Evolutionary conservation across 2,329 filamentous ascomycete species (phyloP).

Genomic region (Beauveria brongniartii): DNA sequence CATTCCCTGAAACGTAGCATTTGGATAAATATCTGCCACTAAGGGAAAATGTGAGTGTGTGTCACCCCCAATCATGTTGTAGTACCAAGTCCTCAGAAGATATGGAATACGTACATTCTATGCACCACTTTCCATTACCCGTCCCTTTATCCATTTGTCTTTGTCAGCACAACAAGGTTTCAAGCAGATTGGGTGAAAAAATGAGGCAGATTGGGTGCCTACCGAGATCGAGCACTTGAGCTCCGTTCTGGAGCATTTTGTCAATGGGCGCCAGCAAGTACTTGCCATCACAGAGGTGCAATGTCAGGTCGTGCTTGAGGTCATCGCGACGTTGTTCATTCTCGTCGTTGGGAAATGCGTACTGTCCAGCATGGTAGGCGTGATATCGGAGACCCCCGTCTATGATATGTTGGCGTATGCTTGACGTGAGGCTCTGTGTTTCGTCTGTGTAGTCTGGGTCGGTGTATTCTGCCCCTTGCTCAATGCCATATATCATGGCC

Average conservation of each 20-base stretch:
- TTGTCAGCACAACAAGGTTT: slow-evolving; percentile 14
- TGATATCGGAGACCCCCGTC: slow-evolving; percentile 33
- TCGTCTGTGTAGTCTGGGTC: slow-evolving; percentile 22
- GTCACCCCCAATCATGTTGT: neutral
- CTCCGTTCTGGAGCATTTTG: slow-evolving; percentile 26
- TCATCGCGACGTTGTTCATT: slow-evolving; percentile 34
- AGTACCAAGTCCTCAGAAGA: neutral
- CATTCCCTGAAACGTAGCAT: slow-evolving; percentile 36
- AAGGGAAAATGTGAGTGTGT: neutral
- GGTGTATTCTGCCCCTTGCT: slow-evolving; percentile 22
- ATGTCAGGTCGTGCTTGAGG: slow-evolving; percentile 31
- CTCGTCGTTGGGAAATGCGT: slow-evolving; percentile 36
- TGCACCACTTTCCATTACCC: slow-evolving; percentile 44
- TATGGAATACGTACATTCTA: slow-evolving; percentile 34
- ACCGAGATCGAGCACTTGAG: slow-evolving; percentile 40
- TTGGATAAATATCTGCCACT: slow-evolving; percentile 42
- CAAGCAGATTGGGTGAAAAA: neutral
- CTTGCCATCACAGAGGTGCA: slow-evolving; percentile 30
- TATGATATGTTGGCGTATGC: slow-evolving; percentile 34
- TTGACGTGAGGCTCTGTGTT: slow-evolving; percentile 33
- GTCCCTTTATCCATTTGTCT: neutral
- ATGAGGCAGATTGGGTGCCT: slow-evolving; percentile 11
- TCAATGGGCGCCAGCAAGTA: slow-evolving; percentile 38
- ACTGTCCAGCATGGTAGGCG: slow-evolving; percentile 33
- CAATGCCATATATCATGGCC: slow-evolving; percentile 24